These are phyloP conservation scores for Phallus indusiatus DNA, from an alignment of 768 basidiomycete species.

Conservation along the genomic window DNA sequence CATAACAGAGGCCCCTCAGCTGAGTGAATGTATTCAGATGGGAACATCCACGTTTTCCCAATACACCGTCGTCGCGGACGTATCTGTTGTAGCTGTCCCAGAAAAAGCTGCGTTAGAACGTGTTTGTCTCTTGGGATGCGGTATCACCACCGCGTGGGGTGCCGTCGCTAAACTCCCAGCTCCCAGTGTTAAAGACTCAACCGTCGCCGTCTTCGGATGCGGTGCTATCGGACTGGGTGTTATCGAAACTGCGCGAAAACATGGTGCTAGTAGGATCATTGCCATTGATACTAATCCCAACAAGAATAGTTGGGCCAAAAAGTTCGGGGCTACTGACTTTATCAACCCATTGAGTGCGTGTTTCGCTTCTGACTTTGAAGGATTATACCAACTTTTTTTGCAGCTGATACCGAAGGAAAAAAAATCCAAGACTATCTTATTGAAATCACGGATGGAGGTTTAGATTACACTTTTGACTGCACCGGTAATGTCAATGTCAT, in stretches of 20 bases:
- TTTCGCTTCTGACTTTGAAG: not conserved
- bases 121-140: conserved; percentile 93
- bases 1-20: too few species aligned
- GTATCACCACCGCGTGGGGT: conserved; percentile 98
- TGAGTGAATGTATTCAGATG: conserved; percentile 49
- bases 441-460: conserved; percentile 90
- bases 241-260: conserved; percentile 66
- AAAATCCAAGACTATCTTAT: conserved; percentile 84
- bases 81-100: conserved; percentile 89
- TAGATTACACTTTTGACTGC: conserved; percentile 95
- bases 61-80: conserved; percentile 97
- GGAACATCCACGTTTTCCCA: conserved; percentile 99
- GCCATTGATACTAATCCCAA: conserved; percentile 82
- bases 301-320: conserved; percentile 82
- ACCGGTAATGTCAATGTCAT: conserved; percentile 93
- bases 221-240: conserved; percentile 95
- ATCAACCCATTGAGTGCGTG: conserved; percentile 61
- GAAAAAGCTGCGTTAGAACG: conserved; percentile 83
- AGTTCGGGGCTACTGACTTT: conserved; percentile 95
- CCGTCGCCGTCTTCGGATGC: conserved; percentile 91
- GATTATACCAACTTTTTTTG: conserved; percentile 9
- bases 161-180: conserved; percentile 79
- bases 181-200: conserved; percentile 66
- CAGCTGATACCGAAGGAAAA: conserved; percentile 59
- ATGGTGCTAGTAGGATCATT: conserved; percentile 82